These are phyloP conservation scores for Chaetomium olivaceum DNA, from an alignment of 2,329 filamentous ascomycete genomes.

Conservation along the genomic window DNA sequence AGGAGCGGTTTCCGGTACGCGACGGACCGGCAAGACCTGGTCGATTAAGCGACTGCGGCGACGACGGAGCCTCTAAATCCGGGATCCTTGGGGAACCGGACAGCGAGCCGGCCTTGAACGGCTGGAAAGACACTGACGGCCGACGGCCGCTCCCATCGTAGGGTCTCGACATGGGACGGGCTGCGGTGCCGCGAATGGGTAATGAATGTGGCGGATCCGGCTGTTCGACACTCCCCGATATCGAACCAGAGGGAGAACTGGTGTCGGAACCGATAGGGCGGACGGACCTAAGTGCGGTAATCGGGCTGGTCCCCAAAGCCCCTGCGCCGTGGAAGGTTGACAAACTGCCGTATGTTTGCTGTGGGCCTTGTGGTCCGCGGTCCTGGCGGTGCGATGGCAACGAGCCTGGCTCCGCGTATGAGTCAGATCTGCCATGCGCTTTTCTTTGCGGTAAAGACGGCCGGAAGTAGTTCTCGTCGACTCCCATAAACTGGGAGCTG, in stretches of 20 bases:
- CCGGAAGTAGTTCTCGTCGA: constrained; percentile 83
- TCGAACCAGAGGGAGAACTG: constrained; percentile 58
- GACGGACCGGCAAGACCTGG: constrained; percentile 51
- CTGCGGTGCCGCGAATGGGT: constrained; percentile 47
- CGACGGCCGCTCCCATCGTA: constrained; percentile 63
- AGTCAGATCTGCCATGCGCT: constrained; percentile 42
- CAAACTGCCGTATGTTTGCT: constrained; percentile 84
- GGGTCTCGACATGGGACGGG: constrained; percentile 43
- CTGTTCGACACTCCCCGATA: constrained; percentile 47
- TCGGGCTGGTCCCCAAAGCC: constrained; percentile 76
- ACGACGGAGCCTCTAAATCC: constrained; percentile 56
- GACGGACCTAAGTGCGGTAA: constrained; percentile 76
- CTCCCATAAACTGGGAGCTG: constrained; percentile 89
- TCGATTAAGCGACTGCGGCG: constrained; percentile 55
- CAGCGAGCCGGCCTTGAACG: constrained; percentile 95
- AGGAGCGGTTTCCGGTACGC: constrained; percentile 68
- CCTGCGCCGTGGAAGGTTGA: constrained; percentile 87
- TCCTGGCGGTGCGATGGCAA: constrained; percentile 63
- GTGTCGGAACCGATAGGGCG: constrained; percentile 62
- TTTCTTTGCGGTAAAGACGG: constrained; percentile 65
- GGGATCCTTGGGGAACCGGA: constrained; percentile 73
- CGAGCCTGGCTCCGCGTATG: constrained; percentile 66
- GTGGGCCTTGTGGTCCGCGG: constrained; percentile 57
- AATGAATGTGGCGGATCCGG: constrained; percentile 53
- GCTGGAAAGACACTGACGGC: constrained; percentile 86